Evolutionary conservation across 306 rosid species (phyloP).

Genomic region (Carpinus fangiana): DNA sequence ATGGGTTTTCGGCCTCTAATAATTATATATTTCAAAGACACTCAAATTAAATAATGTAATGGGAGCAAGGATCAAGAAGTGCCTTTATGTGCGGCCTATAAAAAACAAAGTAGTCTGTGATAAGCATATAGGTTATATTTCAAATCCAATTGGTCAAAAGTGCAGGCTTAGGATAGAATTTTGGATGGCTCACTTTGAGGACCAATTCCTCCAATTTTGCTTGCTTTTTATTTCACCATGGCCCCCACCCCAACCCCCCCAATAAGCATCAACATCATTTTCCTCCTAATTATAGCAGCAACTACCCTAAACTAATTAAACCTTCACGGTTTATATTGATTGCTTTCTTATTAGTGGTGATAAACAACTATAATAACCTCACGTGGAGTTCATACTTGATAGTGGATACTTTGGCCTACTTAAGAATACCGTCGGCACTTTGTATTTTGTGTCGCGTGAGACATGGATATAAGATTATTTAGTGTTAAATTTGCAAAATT

Average conservation of each 20-base stretch:
- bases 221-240: slow-evolving; percentile 15
- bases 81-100: slow-evolving; percentile 33
- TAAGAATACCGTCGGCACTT: too few species aligned
- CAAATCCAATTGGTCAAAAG: slow-evolving; percentile 42
- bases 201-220: slow-evolving; percentile 26
- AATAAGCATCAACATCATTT: slow-evolving; percentile 22
- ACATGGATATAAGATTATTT: too few species aligned
- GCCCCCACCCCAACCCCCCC: slow-evolving; percentile 32
- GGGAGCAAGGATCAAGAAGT: slow-evolving; percentile 44
- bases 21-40: slow-evolving; percentile 9
- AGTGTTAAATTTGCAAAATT: too few species aligned
- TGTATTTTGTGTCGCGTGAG: too few species aligned
- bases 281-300: slow-evolving; percentile 9
- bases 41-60: slow-evolving; percentile 29
- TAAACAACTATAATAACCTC: neutral
- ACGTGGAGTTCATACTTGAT: neutral
- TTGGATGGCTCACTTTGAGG: slow-evolving; percentile 30
- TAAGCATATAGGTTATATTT: slow-evolving; percentile 13
- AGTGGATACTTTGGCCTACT: neutral
- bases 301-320: slow-evolving; percentile 9
- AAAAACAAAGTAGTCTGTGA: slow-evolving; percentile 11
- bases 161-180: slow-evolving; percentile 38
- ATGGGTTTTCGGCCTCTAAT: slow-evolving; percentile 9
- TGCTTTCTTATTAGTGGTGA: neutral
- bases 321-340: neutral